phyloP scores from a whole-genome alignment of 2,329 filamentous ascomycete species.

The Penicillium crustosum region DNA sequence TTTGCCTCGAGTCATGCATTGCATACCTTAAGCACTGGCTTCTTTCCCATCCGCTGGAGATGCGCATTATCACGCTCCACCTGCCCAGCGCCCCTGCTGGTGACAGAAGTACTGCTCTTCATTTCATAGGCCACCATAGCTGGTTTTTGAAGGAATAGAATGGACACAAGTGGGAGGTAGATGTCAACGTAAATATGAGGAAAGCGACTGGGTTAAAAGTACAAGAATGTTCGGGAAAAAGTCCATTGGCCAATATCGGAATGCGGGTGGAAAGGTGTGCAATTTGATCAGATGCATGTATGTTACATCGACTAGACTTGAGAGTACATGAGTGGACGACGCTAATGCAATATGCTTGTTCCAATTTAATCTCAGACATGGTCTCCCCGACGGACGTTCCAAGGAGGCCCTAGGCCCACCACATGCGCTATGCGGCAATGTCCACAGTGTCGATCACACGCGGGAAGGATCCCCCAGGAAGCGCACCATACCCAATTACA shows the following conservation, averaged over 20 bases:
- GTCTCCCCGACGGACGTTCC: background rate
- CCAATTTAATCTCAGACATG: background rate
- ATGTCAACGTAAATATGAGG: background rate
- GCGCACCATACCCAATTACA: background rate
- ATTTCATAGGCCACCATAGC: background rate
- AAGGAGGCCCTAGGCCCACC: background rate
- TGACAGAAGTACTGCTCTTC: background rate
- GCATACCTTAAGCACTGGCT: slow-evolving; percentile 5
- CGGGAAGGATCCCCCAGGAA: background rate
- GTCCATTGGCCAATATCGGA: background rate
- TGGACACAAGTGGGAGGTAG: background rate
- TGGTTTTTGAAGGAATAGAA: background rate
- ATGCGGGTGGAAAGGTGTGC: background rate
- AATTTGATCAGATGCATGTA: background rate
- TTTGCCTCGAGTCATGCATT: background rate
- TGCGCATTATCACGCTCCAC: slow-evolving; percentile 1
- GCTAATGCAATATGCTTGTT: background rate
- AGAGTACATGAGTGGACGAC: background rate
- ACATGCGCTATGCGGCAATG: background rate
- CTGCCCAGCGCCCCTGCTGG: background rate
- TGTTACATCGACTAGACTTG: background rate
- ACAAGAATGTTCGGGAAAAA: background rate
- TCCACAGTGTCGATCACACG: background rate
- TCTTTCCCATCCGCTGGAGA: slow-evolving; percentile 9
- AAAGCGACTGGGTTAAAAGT: background rate